Conservation (phyloP, 164 flowering plant genomes). For the Vitis labrusca region DNA sequence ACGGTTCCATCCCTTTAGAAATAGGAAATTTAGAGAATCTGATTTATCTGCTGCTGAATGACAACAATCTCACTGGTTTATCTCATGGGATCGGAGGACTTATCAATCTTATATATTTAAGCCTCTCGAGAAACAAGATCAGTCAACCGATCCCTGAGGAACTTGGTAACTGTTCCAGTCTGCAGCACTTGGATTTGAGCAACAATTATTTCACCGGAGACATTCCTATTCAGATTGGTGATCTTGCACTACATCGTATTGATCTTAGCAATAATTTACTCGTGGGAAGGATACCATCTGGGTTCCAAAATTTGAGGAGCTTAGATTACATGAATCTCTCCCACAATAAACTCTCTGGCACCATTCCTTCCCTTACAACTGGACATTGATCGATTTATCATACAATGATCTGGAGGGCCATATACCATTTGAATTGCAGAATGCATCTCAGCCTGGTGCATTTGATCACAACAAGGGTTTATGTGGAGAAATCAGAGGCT, state of each 20-base stretch:
- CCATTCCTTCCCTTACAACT: not conserved
- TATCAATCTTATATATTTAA: too few species aligned
- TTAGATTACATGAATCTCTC: not conserved
- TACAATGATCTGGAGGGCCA: slow-evolving; percentile 2
- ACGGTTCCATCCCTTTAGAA: not conserved
- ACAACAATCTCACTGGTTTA: slow-evolving; percentile 8
- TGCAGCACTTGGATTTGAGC: not conserved
- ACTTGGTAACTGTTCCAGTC: not conserved
- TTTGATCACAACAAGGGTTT: not conserved
- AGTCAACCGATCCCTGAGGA: not conserved
- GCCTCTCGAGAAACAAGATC: not conserved
- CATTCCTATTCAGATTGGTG: too few species aligned
- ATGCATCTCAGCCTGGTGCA: not conserved
- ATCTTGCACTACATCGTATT: not conserved
- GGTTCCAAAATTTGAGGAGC: not conserved
- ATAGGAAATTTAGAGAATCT: not conserved
- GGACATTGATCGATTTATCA: too few species aligned
- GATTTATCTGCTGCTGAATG: not conserved
- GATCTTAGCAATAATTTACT: slow-evolving; percentile 1
- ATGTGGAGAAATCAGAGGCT: not conserved
- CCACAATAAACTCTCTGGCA: slow-evolving; percentile 1
- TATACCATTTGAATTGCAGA: not conserved
- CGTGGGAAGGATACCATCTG: not conserved
- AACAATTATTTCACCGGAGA: not conserved
- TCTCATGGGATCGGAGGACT: not conserved